Evolutionary conservation across 1,139 yeast genomes (phyloP).

Genomic region (Yamadazyma kanchanaburiensis): DNA sequence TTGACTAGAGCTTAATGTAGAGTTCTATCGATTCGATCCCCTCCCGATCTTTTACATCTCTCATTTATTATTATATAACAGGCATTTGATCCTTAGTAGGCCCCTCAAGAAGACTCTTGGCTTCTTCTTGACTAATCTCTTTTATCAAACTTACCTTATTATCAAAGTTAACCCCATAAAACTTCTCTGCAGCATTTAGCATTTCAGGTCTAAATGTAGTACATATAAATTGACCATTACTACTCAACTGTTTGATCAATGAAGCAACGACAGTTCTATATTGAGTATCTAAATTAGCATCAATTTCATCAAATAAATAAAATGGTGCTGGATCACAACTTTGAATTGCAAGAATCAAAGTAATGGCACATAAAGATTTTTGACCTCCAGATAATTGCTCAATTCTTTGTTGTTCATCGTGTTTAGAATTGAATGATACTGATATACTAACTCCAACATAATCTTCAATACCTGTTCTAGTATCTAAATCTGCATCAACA

Average conservation of each 20-base stretch:
- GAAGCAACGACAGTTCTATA: conserved; percentile 86
- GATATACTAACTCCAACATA: conserved; percentile 82
- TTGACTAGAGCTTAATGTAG: too few species aligned
- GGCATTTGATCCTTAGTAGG: neutral
- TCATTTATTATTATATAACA: neutral
- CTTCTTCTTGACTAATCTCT: conserved; percentile 69
- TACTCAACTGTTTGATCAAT: conserved; percentile 63
- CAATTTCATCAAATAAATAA: conserved; percentile 92
- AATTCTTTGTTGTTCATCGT: conserved; percentile 82
- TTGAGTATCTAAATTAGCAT: conserved; percentile 91
- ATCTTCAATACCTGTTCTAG: conserved; percentile 44
- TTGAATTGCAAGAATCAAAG: conserved; percentile 90
- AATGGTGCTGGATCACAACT: conserved; percentile 97
- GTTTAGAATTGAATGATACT: conserved; percentile 86
- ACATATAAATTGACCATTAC: conserved; percentile 83
- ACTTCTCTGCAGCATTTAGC: conserved; percentile 81
- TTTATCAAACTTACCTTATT: conserved; percentile 80
- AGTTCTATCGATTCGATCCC: too few species aligned
- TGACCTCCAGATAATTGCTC: conserved; percentile 97
- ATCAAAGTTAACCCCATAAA: conserved; percentile 82
- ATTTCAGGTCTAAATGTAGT: conserved; percentile 95
- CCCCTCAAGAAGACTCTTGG: conserved; percentile 77
- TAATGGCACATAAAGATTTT: conserved; percentile 90
- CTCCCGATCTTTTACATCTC: too few species aligned
- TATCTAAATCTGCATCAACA: conserved; percentile 13